Conservation (phyloP, 2,329 filamentous ascomycete genomes). For the Colletotrichum tabaci region DNA sequence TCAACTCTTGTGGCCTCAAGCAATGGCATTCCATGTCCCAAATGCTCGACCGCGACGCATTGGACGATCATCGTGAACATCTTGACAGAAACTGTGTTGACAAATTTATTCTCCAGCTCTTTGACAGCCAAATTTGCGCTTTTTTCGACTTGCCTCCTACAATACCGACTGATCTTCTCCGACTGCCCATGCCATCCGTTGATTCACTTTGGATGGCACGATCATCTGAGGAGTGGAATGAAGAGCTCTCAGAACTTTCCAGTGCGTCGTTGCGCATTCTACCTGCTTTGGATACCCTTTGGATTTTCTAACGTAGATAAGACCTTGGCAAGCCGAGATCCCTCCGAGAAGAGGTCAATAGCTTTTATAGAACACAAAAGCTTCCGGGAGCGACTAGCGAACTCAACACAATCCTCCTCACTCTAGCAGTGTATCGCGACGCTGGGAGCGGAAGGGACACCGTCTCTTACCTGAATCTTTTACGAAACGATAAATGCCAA, state of each 20-base stretch:
- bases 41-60: neutral
- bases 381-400: neutral
- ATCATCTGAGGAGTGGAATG: neutral
- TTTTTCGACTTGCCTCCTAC: constrained; percentile 14
- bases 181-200: neutral
- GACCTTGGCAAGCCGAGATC: neutral
- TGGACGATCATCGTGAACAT: neutral
- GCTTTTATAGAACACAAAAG: neutral
- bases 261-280: neutral
- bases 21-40: neutral
- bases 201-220: neutral
- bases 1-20: neutral
- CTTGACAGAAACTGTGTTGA: neutral
- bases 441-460: neutral
- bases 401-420: neutral
- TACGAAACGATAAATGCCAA: neutral
- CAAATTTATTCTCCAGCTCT: neutral
- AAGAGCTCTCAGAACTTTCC: neutral
- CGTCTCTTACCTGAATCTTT: neutral
- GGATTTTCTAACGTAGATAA: neutral
- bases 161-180: constrained; percentile 13
- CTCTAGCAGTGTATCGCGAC: neutral
- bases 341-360: neutral
- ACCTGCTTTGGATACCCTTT: neutral
- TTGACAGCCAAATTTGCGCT: constrained; percentile 3